Conservation (phyloP, 371 early-diverging fungal genomes). For the Saksenaea vasiformis region DNA sequence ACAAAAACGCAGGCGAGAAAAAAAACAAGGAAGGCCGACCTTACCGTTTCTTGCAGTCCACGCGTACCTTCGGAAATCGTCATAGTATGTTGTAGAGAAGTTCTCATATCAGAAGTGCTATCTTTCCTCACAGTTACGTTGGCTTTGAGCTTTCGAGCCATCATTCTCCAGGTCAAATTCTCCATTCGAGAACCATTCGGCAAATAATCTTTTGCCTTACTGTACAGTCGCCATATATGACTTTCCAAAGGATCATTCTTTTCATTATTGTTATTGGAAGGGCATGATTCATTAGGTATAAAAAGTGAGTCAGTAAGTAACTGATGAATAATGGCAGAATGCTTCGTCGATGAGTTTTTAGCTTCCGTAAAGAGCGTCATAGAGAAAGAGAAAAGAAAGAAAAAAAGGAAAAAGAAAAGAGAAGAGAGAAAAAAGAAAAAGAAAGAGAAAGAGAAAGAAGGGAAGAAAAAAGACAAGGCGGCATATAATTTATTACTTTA, state of each 20-base stretch:
- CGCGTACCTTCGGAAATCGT: not conserved
- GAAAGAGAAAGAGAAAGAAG: not conserved
- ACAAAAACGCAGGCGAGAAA: not conserved
- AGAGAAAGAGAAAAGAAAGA: not conserved
- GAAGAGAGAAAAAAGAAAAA: slow-evolving; percentile 3
- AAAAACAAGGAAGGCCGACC: not conserved
- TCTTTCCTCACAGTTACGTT: slow-evolving; percentile 14
- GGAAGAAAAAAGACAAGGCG: not conserved
- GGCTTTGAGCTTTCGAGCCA: slow-evolving; percentile 52
- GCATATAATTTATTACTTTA: slow-evolving; percentile 5
- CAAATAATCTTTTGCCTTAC: slow-evolving; percentile 58
- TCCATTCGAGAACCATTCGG: slow-evolving; percentile 58
- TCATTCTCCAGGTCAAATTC: slow-evolving; percentile 64
- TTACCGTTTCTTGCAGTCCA: not conserved
- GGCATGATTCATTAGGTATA: slow-evolving; percentile 1
- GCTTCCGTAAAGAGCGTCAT: not conserved
- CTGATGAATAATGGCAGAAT: slow-evolving; percentile 12
- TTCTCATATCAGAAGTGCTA: not conserved
- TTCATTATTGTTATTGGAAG: slow-evolving; percentile 17
- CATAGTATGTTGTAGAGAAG: not conserved
- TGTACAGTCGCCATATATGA: slow-evolving; percentile 60
- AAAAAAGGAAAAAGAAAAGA: not conserved
- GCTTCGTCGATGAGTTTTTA: not conserved
- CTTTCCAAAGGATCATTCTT: slow-evolving; percentile 51
- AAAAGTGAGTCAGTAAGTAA: slow-evolving; percentile 14